Evolutionary conservation across 164 flowering plant species (phyloP).

Genomic region (Nymphaea colorata): DNA sequence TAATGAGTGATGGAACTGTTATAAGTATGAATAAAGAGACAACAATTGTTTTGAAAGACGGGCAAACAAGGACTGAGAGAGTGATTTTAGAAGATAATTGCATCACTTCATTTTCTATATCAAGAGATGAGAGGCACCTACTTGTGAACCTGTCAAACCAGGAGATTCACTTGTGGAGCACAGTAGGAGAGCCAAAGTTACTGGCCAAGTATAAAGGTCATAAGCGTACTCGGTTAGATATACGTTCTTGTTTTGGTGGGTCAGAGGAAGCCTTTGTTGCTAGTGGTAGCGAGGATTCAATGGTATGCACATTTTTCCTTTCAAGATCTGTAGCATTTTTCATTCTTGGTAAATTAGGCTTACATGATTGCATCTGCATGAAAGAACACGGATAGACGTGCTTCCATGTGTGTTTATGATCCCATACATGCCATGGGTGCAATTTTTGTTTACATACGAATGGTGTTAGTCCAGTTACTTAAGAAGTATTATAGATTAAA

Average conservation of each 20-base stretch:
- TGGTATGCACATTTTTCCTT: constrained; percentile 25
- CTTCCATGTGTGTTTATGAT: too few relatives aligned
- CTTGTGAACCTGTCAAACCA: constrained; percentile 59
- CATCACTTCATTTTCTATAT: constrained; percentile 61
- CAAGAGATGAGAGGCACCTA: constrained; percentile 40
- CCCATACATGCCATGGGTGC: too few relatives aligned
- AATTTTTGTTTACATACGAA: too few relatives aligned
- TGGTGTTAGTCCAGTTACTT: too few relatives aligned
- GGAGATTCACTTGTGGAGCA: constrained; percentile 77
- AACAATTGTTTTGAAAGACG: constrained; percentile 35
- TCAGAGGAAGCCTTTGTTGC: constrained; percentile 63
- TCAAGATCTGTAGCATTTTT: neutral
- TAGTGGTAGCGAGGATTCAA: constrained; percentile 91
- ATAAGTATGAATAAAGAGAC: constrained; percentile 50
- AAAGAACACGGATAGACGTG: too few relatives aligned
- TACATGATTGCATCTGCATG: too few relatives aligned
- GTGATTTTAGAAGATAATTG: constrained; percentile 47
- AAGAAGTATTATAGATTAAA: too few relatives aligned
- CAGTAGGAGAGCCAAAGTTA: constrained; percentile 35
- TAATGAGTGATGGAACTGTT: constrained; percentile 57
- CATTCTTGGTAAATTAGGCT: too few relatives aligned
- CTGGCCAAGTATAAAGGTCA: constrained; percentile 61
- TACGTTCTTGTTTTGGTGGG: constrained; percentile 85
- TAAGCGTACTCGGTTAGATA: constrained; percentile 53
- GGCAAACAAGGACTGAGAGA: constrained; percentile 43